Evolutionary conservation across 768 basidiomycete genomes (phyloP).

Genomic region (Candolleomyces aberdarensis): DNA sequence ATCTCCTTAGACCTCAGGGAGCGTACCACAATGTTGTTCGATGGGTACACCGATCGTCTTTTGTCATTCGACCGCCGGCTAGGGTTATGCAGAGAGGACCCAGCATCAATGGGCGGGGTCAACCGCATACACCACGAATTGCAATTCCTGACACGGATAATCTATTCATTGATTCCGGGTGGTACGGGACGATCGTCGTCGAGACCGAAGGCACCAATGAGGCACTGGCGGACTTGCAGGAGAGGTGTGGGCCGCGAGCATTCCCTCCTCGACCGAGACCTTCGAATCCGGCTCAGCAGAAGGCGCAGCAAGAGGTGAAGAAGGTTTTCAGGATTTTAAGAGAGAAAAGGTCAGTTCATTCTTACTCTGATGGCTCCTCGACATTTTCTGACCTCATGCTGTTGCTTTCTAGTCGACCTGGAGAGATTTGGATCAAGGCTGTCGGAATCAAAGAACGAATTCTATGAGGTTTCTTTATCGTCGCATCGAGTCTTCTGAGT

Average conservation of each 20-base stretch:
- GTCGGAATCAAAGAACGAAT: slow-evolving; percentile 67
- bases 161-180: slow-evolving; percentile 68
- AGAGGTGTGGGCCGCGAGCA: slow-evolving; percentile 63
- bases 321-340: slow-evolving; percentile 66
- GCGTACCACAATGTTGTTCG: slow-evolving; percentile 77
- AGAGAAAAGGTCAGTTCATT: slow-evolving; percentile 58
- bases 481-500: neutral
- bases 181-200: slow-evolving; percentile 81
- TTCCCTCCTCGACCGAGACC: slow-evolving; percentile 58
- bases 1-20: slow-evolving; percentile 63
- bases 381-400: slow-evolving; percentile 4
- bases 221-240: slow-evolving; percentile 72
- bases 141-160: slow-evolving; percentile 55
- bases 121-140: slow-evolving; percentile 28
- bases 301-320: slow-evolving; percentile 23
- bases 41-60: slow-evolving; percentile 82
- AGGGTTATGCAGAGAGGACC: slow-evolving; percentile 29
- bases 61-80: slow-evolving; percentile 55
- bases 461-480: slow-evolving; percentile 28
- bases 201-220: slow-evolving; percentile 90
- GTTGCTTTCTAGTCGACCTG: slow-evolving; percentile 52
- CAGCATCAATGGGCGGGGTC: slow-evolving; percentile 20
- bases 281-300: slow-evolving; percentile 34
- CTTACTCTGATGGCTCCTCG: slow-evolving; percentile 24
- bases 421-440: slow-evolving; percentile 68